Evolutionary conservation across 2,329 filamentous ascomycete species (phyloP).

Genomic region (Neonectria ditissima): DNA sequence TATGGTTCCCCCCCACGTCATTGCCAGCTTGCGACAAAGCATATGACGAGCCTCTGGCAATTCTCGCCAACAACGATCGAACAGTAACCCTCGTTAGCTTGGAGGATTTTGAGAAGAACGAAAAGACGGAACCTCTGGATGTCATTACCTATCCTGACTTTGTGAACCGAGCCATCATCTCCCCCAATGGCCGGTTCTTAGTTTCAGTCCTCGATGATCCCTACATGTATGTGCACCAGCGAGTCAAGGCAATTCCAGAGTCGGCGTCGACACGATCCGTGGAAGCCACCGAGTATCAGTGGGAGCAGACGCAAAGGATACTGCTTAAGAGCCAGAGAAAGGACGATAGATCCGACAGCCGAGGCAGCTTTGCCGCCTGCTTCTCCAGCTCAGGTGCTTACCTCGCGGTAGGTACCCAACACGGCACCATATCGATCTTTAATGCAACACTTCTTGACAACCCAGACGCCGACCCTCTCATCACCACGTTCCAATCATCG

Average conservation of each 20-base stretch:
- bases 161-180: constrained; percentile 95
- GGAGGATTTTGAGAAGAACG: constrained; percentile 63
- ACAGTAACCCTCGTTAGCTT: constrained; percentile 88
- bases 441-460: constrained; percentile 65
- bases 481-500: constrained; percentile 83
- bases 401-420: constrained; percentile 82
- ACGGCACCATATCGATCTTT: constrained; percentile 82
- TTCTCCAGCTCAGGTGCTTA: constrained; percentile 80
- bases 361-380: constrained; percentile 81
- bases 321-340: constrained; percentile 69
- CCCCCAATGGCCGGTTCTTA: constrained; percentile 84
- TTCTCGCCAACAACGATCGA: constrained; percentile 91
- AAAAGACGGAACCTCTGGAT: constrained; percentile 69
- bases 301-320: constrained; percentile 64
- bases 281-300: constrained; percentile 55
- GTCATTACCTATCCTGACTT: constrained; percentile 81
- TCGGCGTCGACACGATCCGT: constrained; percentile 36
- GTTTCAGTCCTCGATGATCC: constrained; percentile 90
- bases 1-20: constrained; percentile 67
- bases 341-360: constrained; percentile 65
- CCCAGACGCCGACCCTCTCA: constrained; percentile 67
- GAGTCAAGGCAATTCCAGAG: constrained; percentile 55
- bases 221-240: constrained; percentile 84
- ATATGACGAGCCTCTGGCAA: constrained; percentile 69
- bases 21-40: constrained; percentile 48